Base-by-base conservation (phyloP, 495 filamentous ascomycete species). In the Staphylotrichum longicolle region DNA sequence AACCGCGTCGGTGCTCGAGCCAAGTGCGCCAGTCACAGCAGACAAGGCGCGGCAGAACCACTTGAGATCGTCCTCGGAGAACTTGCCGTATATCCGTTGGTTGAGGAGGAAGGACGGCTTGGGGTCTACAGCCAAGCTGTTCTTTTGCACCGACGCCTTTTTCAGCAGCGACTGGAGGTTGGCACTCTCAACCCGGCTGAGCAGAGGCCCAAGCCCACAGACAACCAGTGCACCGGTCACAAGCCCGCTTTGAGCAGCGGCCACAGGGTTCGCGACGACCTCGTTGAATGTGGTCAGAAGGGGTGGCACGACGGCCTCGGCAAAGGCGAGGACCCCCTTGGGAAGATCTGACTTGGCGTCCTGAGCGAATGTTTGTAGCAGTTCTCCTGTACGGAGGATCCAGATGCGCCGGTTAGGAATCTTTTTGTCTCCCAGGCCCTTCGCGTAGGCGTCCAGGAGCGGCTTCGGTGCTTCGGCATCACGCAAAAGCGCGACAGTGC, bases 41-140 rank as follows among this genome's bases (percentile, higher is more conserved):
- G 81, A 74, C 51, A 98, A 80, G 44, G 89, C 85, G 57, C 88
- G 83, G 40, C 86, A 75, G 41, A 86, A 76, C 91, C 95, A 98
- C 52, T 76, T 78, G 33, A 90, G 75, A 64, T 97, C 94, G 20
- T 90, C 86, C 46, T 88, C 83, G 5, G 78, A 73, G 15, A 97
- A 70, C 68, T 95, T 96, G 40, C 87, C 82, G 74, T 92, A 97
- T 7, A 93, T 83, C 54, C 87, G 88, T 27, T 86, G 84, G 68
- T 91, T 96, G 1, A 98, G 79, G 7, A 97, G 77, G 71, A 93
- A 93, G 0, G 91, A 93, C 9, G 88, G 85, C 69, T 93, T 96
- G 0, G 90, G 84, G 10, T 83, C 82, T 14, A 83, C 72, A 0
- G 76, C 77, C 54, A 96, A 78, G 45, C 85, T 82, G 60, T 88